These are phyloP conservation scores for Hirsutella rhossiliensis DNA, from an alignment of 2,329 filamentous ascomycete genomes.

Conservation along the genomic window DNA sequence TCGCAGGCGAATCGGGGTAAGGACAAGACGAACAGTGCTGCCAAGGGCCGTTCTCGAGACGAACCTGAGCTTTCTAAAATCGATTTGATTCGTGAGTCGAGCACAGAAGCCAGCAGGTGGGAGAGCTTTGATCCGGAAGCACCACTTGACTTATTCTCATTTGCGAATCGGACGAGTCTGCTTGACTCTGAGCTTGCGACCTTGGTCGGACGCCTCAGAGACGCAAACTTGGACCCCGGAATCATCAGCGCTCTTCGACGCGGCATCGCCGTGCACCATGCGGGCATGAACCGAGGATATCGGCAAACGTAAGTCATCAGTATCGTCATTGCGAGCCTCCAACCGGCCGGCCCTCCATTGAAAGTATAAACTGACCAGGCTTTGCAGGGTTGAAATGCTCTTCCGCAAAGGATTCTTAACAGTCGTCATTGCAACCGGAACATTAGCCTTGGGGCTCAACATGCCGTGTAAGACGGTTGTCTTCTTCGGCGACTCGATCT, in stretches of 20 bases:
- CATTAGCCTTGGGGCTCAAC: constrained; percentile 66
- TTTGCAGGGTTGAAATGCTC: constrained; percentile 50
- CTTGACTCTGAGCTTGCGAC: constrained; percentile 44
- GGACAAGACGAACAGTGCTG: constrained; percentile 12
- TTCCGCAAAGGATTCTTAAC: constrained; percentile 62
- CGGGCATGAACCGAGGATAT: constrained; percentile 69
- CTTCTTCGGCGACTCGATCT: constrained; percentile 62
- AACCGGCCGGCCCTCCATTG: neutral
- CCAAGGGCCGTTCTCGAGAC: constrained; percentile 18
- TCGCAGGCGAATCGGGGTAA: constrained; percentile 16
- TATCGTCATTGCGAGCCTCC: too few species aligned
- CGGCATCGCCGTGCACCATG: constrained; percentile 67
- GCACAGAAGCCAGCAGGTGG: constrained; percentile 41
- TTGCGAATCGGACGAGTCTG: constrained; percentile 51
- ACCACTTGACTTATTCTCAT: constrained; percentile 51
- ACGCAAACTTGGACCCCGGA: constrained; percentile 29
- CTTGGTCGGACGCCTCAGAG: constrained; percentile 37
- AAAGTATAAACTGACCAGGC: neutral
- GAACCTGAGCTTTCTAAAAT: constrained; percentile 31
- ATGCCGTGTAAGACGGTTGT: constrained; percentile 77
- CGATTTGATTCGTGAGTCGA: constrained; percentile 45
- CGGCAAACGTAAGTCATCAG: constrained; percentile 42
- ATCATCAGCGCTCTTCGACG: constrained; percentile 50
- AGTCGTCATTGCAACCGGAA: constrained; percentile 64
- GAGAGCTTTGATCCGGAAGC: constrained; percentile 56